Evolutionary conservation across 2,329 filamentous ascomycete species (phyloP), one percentile per base, ranked within the genome.

Genomic region (Eurotiales sp.): DNA sequence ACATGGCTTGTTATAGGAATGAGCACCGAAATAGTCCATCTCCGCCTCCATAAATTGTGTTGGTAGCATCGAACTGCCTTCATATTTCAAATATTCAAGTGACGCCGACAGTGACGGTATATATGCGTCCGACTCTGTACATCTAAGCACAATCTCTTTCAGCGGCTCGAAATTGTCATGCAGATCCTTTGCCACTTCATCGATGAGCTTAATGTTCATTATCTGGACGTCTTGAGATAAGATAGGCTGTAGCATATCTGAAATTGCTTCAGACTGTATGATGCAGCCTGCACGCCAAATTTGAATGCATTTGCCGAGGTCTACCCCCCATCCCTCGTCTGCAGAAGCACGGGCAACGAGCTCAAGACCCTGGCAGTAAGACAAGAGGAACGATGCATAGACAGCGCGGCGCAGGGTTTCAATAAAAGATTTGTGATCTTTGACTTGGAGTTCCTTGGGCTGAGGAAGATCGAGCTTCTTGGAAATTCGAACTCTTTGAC

Each of bases 201-300:
- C 62, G 49, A 70, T 78, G 30, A 64, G 60, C 22, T 72, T 72
- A 50, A 70, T 59, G 39, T 72, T 71, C 23, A 61, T 69, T 44
- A 68, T 55, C 4, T 55, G 57, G 19, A 62, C 59, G 23, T 62
- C 50, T 7, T 55, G 51, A 1, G 59, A 57, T 10, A 69, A 51
- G 0, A 60, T 56, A 0, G 68, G 65, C 59, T 71, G 63, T 21
- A 88, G 72, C 25, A 88, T 64, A 46, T 84, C 77, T 3, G 78
- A 77, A 54, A 88, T 84, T 57, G 81, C 75, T 56, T 87, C 84
- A 1, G 81, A 78, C 59, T 84, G 80, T 61, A 88, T 88, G 64
- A 88, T 88, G 65, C 85, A 88, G 7, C 86, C 85, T 0, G 76
- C 81, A 2, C 83, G 78, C 85, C 85, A 88, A 56, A 88, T 83